These are phyloP conservation scores for Madurella fahalii DNA, from an alignment of 2,329 filamentous ascomycete genomes.

Conservation along the genomic window DNA sequence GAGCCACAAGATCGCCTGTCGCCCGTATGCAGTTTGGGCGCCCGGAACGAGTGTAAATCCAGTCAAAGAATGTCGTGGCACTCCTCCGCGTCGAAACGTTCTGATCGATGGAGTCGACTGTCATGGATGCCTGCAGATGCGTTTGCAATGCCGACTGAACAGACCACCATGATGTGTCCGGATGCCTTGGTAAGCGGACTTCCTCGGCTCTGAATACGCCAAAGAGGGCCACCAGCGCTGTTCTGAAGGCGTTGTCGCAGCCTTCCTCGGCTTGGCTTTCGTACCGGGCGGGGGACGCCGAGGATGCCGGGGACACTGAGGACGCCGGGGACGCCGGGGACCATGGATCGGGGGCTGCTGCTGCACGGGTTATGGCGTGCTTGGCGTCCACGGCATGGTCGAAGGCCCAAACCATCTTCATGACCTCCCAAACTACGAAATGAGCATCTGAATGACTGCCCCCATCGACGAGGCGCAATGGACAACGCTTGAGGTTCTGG, in stretches of 20 bases:
- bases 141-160: too few relatives aligned
- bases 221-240: conserved; percentile 1
- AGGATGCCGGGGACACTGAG: neutral
- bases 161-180: too few relatives aligned
- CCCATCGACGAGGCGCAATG: neutral
- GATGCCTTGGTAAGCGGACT: neutral
- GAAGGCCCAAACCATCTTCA: conserved; percentile 4
- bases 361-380: too few relatives aligned
- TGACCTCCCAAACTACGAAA: conserved; percentile 7
- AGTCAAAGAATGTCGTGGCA: too few relatives aligned
- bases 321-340: neutral
- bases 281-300: neutral
- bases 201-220: conserved; percentile 2
- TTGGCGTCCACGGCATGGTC: neutral
- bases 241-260: too few relatives aligned
- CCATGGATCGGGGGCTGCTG: too few relatives aligned
- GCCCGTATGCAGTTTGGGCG: too few relatives aligned
- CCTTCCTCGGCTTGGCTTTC: neutral
- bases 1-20: neutral
- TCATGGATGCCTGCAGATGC: too few relatives aligned
- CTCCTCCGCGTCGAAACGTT: too few relatives aligned
- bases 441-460: conserved; percentile 6
- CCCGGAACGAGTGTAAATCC: too few relatives aligned
- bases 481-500: neutral
- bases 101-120: too few relatives aligned